Evolutionary conservation across 805 yeast genomes (phyloP), one percentile per base, ranked within the genome.

Genomic region (Lachancea sp.): DNA sequence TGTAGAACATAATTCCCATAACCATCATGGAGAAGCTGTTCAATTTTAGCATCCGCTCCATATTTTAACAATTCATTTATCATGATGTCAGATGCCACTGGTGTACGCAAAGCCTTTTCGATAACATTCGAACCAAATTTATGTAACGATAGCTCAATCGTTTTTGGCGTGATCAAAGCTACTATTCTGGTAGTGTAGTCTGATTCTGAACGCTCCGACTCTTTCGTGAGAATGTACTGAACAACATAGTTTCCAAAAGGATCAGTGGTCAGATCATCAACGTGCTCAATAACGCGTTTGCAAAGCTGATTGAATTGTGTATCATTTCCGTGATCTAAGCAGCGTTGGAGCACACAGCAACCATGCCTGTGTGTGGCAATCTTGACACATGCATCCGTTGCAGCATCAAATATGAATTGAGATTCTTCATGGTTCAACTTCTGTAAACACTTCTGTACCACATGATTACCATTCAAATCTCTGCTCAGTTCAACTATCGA

Each of bases 161-260:
- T 51, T 26, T 61, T 58, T 1, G 52, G 48, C 39, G 60, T 66
- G 24, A 69, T 52, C 12, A 57, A 46, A 7, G 61, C 52, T 12
- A 65, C 61, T 35, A 69, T 64, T 37, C 56, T 54, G 8, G 43
- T 41, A 8, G 64, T 63, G 29, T 60, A 54, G 22, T 59, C 60
- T 20, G 52, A 56, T 19, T 58, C 61, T 16, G 54, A 56, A 4
- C 52, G 47, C 19, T 60, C 62, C 11, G 63, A 52, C 42, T 62
- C 61, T 38, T 77, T 68, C 2, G 74, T 67, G 47, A 84, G 68
- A 17, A 92, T 95, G 56, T 92, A 90, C 64, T 92, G 98, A 38
- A 92, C 88, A 37, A 92, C 97, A 62, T 92, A 92, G 62, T 92
- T 92, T 25, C 98, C 98, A 66, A 84, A 92, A 11, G 97, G 97